Evolutionary conservation across 495 filamentous ascomycete species (phyloP).

Genomic region (Aspergillus coremiiformis): DNA sequence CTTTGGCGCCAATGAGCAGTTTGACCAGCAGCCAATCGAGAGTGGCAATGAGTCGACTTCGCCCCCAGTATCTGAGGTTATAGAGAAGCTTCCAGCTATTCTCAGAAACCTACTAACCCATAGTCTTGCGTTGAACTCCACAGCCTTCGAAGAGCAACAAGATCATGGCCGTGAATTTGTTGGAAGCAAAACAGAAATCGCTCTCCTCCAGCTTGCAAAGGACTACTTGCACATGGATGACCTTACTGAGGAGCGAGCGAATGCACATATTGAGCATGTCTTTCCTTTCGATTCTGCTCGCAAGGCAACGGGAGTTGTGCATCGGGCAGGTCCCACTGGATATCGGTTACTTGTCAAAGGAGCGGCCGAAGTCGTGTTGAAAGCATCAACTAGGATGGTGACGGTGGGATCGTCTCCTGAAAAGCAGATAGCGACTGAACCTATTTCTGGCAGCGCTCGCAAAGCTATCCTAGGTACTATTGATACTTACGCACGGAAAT

Average conservation of each 20-base stretch:
- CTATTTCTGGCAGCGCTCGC: constrained; percentile 19
- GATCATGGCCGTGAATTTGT: constrained; percentile 50
- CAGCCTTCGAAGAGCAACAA: constrained; percentile 55
- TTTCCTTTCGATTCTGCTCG: constrained; percentile 61
- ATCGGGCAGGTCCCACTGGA: constrained; percentile 45
- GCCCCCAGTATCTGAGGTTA: constrained; percentile 5
- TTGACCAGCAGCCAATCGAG: neutral
- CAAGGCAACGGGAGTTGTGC: constrained; percentile 63
- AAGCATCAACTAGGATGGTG: constrained; percentile 27
- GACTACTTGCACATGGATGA: constrained; percentile 54
- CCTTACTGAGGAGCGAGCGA: constrained; percentile 49
- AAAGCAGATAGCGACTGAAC: constrained; percentile 24
- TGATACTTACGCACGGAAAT: constrained; percentile 47
- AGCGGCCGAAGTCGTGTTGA: constrained; percentile 57
- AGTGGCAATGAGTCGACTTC: constrained; percentile 5
- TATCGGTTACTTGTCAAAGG: constrained; percentile 65
- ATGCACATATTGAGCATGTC: constrained; percentile 51
- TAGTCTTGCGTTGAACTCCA: constrained; percentile 58
- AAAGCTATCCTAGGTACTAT: constrained; percentile 30
- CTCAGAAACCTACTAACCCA: constrained; percentile 45
- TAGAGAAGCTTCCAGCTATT: constrained; percentile 15
- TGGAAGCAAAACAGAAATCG: constrained; percentile 66
- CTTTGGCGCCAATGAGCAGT: constrained; percentile 36
- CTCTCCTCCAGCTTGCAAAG: constrained; percentile 52
- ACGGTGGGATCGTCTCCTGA: constrained; percentile 16